Evolutionary conservation across 345 rosid genomes (phyloP).

Genomic region (Lepidium sativum): DNA sequence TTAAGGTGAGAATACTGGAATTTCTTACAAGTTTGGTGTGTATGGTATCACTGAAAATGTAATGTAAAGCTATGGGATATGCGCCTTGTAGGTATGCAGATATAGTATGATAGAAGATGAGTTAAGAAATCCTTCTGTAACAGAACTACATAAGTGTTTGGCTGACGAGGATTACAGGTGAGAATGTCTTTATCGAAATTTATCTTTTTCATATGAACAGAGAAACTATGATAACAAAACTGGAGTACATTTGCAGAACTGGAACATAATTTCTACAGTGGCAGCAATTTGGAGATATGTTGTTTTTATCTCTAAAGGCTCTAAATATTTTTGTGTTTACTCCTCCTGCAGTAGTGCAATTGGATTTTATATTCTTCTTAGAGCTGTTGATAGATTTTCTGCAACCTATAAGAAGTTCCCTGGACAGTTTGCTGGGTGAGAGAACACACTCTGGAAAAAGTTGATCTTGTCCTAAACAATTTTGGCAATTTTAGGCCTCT

Average conservation of each 20-base stretch:
- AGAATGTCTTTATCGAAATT: background rate
- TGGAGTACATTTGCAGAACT: background rate
- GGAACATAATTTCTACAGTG: background rate
- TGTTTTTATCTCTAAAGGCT: background rate
- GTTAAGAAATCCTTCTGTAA: slow-evolving; percentile 51
- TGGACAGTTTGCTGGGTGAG: slow-evolving; percentile 91
- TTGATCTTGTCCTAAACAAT: background rate
- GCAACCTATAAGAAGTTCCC: slow-evolving; percentile 81
- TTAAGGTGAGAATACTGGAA: slow-evolving; percentile 45
- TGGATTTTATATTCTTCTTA: slow-evolving; percentile 78
- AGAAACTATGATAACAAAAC: background rate
- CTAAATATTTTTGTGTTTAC: background rate
- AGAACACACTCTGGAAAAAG: background rate
- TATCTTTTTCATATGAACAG: background rate
- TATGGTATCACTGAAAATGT: background rate
- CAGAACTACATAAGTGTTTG: slow-evolving; percentile 70
- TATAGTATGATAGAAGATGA: slow-evolving; percentile 68
- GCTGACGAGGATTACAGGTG: slow-evolving; percentile 80
- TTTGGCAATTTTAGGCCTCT: background rate
- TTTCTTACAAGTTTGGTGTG: background rate
- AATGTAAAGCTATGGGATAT: slow-evolving; percentile 2
- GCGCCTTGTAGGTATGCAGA: slow-evolving; percentile 63
- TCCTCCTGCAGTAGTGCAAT: slow-evolving; percentile 43
- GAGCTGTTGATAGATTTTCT: slow-evolving; percentile 82
- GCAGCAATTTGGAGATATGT: background rate